Evolutionary conservation across 2,329 filamentous ascomycete species (phyloP), one percentile per base, ranked within the genome.

Genomic region (Botryotinia convoluta): DNA sequence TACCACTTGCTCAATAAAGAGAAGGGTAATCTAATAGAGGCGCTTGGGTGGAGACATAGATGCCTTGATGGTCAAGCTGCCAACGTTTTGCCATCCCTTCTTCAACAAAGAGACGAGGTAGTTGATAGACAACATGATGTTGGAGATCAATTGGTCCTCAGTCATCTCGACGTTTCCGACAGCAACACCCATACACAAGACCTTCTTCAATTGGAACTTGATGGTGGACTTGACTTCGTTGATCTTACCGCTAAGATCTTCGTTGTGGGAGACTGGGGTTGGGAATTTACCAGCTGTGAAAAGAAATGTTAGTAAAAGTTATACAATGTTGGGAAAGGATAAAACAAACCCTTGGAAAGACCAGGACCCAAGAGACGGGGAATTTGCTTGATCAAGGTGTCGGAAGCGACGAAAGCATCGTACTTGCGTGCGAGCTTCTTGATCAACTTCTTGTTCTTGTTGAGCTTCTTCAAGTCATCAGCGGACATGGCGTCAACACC

Each of bases 401-500:
- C 96, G 84, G 95, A 98, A 85, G 96, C 93, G 84, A 99, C 87
- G 88, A 99, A 99, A 81, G 96, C 96, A 87, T 99, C 96, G 92
- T 99, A 98, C 90, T 99, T 99, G 91, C 95, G 94, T 78, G 96
- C 96, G 80, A 99, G 93, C 93, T 99, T 99, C 94, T 99, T 99
- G 92, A 99, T 98, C 83, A 98, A 92, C 93, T 99, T 99, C 93
- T 99, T 98, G 94, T 99, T 99, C 94, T 99, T 99, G 93, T 99
- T 99, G 81, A 99, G 94, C 93, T 99, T 99, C 93, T 99, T 99
- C 88, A 99, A 88, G 87, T 99, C 96, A 83, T 99, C 96, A 79
- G 93, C 87, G 83, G 93, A 97, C 96, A 98, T 98, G 88, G 95
- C 94, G 84, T 99, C 96, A 81, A 98, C 91, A 85, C 94, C 95